Base-by-base conservation (phyloP, 257 asterid genomes). In the Solanum peruvianum region DNA sequence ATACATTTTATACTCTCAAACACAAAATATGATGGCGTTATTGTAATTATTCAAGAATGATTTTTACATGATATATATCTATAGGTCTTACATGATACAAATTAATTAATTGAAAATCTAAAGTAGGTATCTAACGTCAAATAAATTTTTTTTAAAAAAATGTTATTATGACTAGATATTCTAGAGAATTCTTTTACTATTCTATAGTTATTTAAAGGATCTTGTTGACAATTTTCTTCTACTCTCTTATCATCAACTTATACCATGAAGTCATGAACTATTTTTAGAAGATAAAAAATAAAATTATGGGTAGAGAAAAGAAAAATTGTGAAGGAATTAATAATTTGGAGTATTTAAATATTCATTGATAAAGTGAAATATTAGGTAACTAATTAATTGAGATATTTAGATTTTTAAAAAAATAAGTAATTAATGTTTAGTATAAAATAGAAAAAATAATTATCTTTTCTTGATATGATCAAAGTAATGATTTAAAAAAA, bases 291-390 rank as follows among this genome's bases (percentile, higher is more conserved):
- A 52, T 18, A 49, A 16, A 52, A 16, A 52, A 52, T 0, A 52
- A 52, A 52, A 16, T 18, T 52, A 23, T 52, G 62, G 23, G 23
- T 52, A 0, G 10, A 52, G n/a, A 52, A 18, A 52, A 18, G 2
- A 52, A 52, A 52, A 16, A 0, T 52, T 6, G 1, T 0, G 4
- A 8, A 52, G 62, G 62, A 16, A 18, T 1, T 56, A 56, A 0
- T 18, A 56, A 56, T 56, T 0, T 56, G 10, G n/a, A 56, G 2
- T 18, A 18, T 56, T 0, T 0, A 0, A 56, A 56, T 0, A 56
- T 7, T 56, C 4, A 56, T 0, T 4, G 11, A 56, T 56, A 56
- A 0, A 56, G 2, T 18, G 0, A 7, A 56, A 56, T 56, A 18
- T 56, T 56, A 56, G 1, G 11, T 56, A 56, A 23, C 11, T 56